A percentile compares a stretch with the other conserved stretches of the same genome.
phyloP scores from a whole-genome alignment of 1,284 basidiomycete species.

The Stygiomarasmius scandens region DNA sequence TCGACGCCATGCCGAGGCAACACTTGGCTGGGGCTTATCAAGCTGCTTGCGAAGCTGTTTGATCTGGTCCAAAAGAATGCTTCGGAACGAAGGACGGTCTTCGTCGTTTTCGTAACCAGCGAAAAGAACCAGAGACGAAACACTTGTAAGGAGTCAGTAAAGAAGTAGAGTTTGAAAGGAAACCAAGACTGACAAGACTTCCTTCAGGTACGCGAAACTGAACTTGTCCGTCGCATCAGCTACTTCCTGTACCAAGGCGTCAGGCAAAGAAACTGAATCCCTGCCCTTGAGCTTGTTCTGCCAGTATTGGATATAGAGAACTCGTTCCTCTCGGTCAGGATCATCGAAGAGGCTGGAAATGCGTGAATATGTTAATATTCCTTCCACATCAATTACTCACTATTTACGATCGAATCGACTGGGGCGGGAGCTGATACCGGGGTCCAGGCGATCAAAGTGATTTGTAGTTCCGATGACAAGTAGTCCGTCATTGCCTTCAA shows the following conservation, averaged over 20 bases:
- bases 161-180: background rate
- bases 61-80: conserved; percentile 59
- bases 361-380: conserved; percentile 4
- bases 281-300: conserved; percentile 70
- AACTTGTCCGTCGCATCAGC: conserved; percentile 65
- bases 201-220: conserved; percentile 84
- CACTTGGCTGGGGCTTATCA: conserved; percentile 33
- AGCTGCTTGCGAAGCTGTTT: conserved; percentile 61
- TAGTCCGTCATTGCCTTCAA: conserved; percentile 76
- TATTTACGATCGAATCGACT: conserved; percentile 86
- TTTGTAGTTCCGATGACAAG: conserved; percentile 83
- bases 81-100: conserved; percentile 50
- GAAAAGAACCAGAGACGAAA: conserved; percentile 63
- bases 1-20: background rate
- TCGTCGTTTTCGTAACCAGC: conserved; percentile 47
- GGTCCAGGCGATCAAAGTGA: conserved; percentile 78
- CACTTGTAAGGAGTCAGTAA: conserved; percentile 38
- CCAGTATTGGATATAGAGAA: conserved; percentile 75
- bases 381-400: conserved; percentile 41
- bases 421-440: conserved; percentile 72
- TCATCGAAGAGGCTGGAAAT: conserved; percentile 59
- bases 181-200: conserved; percentile 69
- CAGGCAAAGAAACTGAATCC: conserved; percentile 64
- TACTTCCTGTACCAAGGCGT: conserved; percentile 60
- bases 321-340: conserved; percentile 64